Evolutionary conservation across 345 rosid species (phyloP).

Genomic region (Gossypium australe): DNA sequence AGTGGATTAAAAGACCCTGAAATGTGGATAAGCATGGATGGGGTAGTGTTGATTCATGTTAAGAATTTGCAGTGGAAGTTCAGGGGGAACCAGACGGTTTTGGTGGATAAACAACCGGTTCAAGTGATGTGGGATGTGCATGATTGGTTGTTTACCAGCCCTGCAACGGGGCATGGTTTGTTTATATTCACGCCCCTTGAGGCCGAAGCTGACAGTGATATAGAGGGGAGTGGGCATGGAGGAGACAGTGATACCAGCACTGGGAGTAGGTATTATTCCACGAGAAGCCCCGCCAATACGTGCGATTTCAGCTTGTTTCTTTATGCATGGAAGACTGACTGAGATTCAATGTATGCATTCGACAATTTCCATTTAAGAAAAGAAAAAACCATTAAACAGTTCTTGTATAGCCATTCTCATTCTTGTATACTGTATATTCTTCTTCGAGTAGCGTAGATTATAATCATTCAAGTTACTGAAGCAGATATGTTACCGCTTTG

Average conservation of each 20-base stretch:
- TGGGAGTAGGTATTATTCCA: constrained; percentile 56
- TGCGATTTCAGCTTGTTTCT: constrained; percentile 78
- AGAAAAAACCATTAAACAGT: not conserved
- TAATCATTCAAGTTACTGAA: not conserved
- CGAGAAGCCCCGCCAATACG: constrained; percentile 30
- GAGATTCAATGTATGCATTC: constrained; percentile 8
- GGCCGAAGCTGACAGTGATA: constrained; percentile 48
- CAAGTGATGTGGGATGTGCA: constrained; percentile 91
- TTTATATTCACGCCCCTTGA: constrained; percentile 81
- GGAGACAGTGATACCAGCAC: constrained; percentile 48
- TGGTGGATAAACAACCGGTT: constrained; percentile 63
- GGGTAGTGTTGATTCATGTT: constrained; percentile 62
- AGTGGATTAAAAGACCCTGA: constrained; percentile 63
- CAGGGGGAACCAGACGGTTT: constrained; percentile 81
- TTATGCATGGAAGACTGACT: constrained; percentile 90
- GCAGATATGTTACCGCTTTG: not conserved
- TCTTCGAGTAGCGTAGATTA: not conserved
- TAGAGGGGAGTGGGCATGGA: constrained; percentile 41
- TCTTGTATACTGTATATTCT: not conserved
- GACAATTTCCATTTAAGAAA: not conserved
- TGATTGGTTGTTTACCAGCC: constrained; percentile 75
- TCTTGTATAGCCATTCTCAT: not conserved
- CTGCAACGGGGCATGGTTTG: constrained; percentile 62
- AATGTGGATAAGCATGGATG: constrained; percentile 94
- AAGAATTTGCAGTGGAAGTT: constrained; percentile 91